phyloP scores from a whole-genome alignment of 805 yeast genomes.

The Candida railenensis region DNA sequence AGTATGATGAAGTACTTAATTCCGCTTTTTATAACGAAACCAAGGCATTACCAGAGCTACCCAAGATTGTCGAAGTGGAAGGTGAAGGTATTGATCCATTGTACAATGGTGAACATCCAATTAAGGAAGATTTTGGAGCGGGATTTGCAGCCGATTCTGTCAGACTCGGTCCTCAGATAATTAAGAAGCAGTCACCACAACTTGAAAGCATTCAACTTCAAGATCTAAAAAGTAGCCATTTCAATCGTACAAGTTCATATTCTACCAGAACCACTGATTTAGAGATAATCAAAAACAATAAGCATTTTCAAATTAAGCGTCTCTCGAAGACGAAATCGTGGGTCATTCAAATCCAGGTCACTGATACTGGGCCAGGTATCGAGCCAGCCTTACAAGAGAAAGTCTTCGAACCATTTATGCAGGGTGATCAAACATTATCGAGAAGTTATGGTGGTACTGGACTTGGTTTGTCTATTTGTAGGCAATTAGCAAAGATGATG shows the following conservation, averaged over 20 bases:
- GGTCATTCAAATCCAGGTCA: conserved; percentile 70
- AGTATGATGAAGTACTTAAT: background rate
- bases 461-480: conserved; percentile 82
- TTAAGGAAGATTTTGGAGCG: no score
- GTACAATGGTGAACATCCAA: background rate
- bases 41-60: background rate
- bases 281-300: conserved; percentile 13
- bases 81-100: background rate
- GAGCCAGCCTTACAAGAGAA: conserved; percentile 76
- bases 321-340: conserved; percentile 44
- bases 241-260: conserved; percentile 2
- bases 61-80: background rate
- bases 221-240: background rate
- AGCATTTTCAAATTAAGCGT: conserved; percentile 32
- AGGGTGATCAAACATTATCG: conserved; percentile 92
- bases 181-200: background rate
- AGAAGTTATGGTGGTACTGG: conserved; percentile 97
- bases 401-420: conserved; percentile 95
- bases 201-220: background rate
- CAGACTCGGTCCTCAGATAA: background rate
- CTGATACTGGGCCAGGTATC: conserved; percentile 94
- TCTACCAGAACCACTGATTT: background rate
- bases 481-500: conserved; percentile 90
- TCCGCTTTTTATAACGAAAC: background rate
- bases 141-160: no score